These are phyloP conservation scores for Phaffia australis DNA, from an alignment of 768 basidiomycete genomes.

Conservation along the genomic window DNA sequence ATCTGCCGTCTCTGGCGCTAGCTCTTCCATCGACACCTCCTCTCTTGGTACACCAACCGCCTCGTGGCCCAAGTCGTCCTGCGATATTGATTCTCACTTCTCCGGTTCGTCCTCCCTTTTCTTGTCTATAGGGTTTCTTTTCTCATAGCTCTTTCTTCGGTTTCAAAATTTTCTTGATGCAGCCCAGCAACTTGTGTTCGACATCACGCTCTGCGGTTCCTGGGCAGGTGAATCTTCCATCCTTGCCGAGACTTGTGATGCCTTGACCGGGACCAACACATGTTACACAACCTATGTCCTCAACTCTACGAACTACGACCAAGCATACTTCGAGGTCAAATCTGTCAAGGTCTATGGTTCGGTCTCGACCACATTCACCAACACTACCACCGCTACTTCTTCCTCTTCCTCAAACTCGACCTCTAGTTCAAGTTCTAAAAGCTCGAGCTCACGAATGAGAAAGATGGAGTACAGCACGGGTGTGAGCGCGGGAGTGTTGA, in stretches of 20 bases:
- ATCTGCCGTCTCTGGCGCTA: conserved; percentile 10
- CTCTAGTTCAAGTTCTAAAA: conserved; percentile 5
- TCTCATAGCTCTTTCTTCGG: background rate
- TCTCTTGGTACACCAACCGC: conserved; percentile 52
- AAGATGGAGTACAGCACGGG: too few species aligned
- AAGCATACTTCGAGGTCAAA: conserved; percentile 62
- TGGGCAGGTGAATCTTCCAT: conserved; percentile 48
- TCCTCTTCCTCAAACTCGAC: background rate
- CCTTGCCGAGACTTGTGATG: conserved; percentile 41
- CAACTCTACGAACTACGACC: conserved; percentile 52
- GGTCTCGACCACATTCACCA: background rate
- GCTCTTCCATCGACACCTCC: conserved; percentile 25
- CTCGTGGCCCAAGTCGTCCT: conserved; percentile 54
- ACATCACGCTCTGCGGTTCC: conserved; percentile 54
- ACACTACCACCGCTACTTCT: background rate
- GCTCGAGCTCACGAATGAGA: too few species aligned
- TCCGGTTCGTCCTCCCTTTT: conserved; percentile 33
- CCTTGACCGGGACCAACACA: conserved; percentile 37
- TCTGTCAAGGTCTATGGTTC: conserved; percentile 47
- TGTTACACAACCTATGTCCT: conserved; percentile 54
- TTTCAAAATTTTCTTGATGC: conserved; percentile 44
- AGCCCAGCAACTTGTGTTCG: conserved; percentile 59
- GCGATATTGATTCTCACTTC: conserved; percentile 41
- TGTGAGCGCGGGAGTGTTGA: too few species aligned
- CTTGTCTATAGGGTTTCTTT: conserved; percentile 39